Percentiles rank a stretch among this genome's conserved stretches.
Evolutionary conservation across 805 yeast genomes (phyloP).

Genomic region (Metschnikowia drakensbergensis): DNA sequence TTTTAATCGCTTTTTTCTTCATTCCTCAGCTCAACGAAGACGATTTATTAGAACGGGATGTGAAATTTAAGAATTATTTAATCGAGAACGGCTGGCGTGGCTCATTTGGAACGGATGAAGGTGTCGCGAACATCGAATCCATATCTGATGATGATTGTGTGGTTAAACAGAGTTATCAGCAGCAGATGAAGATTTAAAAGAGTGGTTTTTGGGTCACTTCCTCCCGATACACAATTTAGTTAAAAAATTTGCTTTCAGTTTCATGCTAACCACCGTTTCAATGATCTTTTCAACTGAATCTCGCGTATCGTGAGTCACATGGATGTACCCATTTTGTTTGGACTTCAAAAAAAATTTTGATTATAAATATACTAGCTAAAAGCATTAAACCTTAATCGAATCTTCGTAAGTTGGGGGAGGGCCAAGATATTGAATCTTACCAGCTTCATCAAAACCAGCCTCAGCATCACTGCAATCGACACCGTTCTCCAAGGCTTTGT

Average conservation of each 20-base stretch:
- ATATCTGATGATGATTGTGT: constrained; percentile 14
- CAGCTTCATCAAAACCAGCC: constrained; percentile 58
- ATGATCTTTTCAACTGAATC: no score
- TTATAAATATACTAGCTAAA: background rate
- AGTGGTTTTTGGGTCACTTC: background rate
- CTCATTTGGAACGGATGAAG: constrained; percentile 35
- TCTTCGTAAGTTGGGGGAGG: constrained; percentile 70
- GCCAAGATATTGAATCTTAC: constrained; percentile 49
- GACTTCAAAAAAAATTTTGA: background rate
- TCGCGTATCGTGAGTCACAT: background rate
- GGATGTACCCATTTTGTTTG: background rate
- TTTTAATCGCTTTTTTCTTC: constrained; percentile 53
- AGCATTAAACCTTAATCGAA: constrained; percentile 33
- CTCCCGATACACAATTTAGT: no score
- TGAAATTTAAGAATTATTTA: constrained; percentile 56
- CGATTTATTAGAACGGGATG: constrained; percentile 65
- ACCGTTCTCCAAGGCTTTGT: constrained; percentile 49
- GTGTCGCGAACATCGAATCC: constrained; percentile 4
- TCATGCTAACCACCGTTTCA: no score
- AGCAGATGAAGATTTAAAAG: background rate
- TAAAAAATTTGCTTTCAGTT: background rate
- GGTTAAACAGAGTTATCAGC: constrained; percentile 4
- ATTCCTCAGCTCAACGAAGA: constrained; percentile 68
- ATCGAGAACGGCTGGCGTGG: constrained; percentile 58
- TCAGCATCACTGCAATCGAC: constrained; percentile 55